A percentile compares a stretch with the other conserved stretches of the same genome.
Conservation (phyloP, 352 stramenopile genomes). For the Aphanomyces astaci region DNA sequence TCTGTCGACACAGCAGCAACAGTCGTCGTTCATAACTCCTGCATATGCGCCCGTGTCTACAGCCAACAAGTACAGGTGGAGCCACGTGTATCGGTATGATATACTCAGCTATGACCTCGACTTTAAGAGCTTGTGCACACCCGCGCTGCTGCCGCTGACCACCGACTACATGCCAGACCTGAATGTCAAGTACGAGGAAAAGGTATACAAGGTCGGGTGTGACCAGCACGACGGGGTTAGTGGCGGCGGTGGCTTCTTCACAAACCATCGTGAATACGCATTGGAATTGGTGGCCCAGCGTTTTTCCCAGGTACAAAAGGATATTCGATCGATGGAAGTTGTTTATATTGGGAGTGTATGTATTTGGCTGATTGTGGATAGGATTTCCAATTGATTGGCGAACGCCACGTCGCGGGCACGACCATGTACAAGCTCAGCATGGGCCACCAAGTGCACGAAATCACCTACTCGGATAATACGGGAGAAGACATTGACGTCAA, state of each 20-base stretch:
- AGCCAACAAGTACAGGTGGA: constrained; percentile 74
- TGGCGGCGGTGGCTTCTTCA: constrained; percentile 31
- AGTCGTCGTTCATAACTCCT: not conserved
- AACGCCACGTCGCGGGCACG: not conserved
- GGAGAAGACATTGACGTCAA: constrained; percentile 23
- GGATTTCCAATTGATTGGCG: constrained; percentile 21
- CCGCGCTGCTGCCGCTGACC: constrained; percentile 65
- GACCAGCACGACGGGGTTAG: not conserved
- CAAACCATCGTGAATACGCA: constrained; percentile 53
- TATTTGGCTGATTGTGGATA: not conserved
- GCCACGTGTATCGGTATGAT: constrained; percentile 79
- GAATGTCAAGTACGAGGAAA: constrained; percentile 21
- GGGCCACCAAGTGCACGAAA: constrained; percentile 25
- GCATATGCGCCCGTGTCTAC: not conserved
- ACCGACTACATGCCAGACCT: constrained; percentile 38
- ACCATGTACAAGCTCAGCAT: constrained; percentile 27
- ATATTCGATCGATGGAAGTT: too few relatives aligned
- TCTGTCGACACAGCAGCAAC: too few relatives aligned
- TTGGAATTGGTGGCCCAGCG: constrained; percentile 78
- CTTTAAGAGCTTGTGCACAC: constrained; percentile 81
- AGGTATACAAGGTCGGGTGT: constrained; percentile 20
- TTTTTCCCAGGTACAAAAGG: constrained; percentile 29
- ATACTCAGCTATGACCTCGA: constrained; percentile 27
- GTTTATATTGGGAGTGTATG: too few relatives aligned
- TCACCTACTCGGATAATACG: constrained; percentile 23